A percentile compares a stretch with the other conserved stretches of the same genome.
Evolutionary conservation across 306 rosid species (phyloP).

Genomic region (Cicer arietinum): DNA sequence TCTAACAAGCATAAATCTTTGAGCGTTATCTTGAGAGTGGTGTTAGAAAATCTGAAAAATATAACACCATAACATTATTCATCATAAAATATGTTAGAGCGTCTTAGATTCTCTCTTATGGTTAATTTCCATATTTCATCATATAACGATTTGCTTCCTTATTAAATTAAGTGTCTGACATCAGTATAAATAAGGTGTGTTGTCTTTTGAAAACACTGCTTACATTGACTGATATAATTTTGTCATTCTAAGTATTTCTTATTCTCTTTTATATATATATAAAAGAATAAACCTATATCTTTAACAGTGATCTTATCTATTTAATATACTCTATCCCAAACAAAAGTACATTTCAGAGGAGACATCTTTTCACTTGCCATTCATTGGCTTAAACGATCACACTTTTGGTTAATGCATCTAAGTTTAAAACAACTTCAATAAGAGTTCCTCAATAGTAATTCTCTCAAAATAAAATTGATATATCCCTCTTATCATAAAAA

Average conservation of each 20-base stretch:
- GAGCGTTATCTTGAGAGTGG: not conserved
- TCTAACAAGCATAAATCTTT: constrained; percentile 13
- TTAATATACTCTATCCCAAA: constrained; percentile 1
- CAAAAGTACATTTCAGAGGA: not conserved
- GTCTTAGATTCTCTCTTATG: constrained; percentile 9
- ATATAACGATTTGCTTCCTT: not conserved
- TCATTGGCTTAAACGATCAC: constrained; percentile 20
- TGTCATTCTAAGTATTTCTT: not conserved
- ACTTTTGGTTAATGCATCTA: constrained; percentile 14
- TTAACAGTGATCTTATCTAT: not conserved
- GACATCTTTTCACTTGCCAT: not conserved
- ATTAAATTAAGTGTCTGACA: not conserved
- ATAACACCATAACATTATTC: not conserved
- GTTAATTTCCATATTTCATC: not conserved
- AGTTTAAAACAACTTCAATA: constrained; percentile 13
- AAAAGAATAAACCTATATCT: not conserved
- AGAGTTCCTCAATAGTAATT: constrained; percentile 10
- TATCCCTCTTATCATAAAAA: not conserved
- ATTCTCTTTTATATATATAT: not conserved
- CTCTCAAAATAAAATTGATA: not conserved
- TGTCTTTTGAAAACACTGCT: not conserved
- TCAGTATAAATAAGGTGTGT: constrained; percentile 1
- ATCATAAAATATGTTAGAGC: constrained; percentile 10
- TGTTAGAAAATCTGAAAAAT: constrained; percentile 6
- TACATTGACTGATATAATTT: not conserved